Percentiles rank a stretch among this genome's conserved stretches.
Evolutionary conservation across 2,329 filamentous ascomycete genomes (phyloP).

Genomic region (Arthroderma sp.): DNA sequence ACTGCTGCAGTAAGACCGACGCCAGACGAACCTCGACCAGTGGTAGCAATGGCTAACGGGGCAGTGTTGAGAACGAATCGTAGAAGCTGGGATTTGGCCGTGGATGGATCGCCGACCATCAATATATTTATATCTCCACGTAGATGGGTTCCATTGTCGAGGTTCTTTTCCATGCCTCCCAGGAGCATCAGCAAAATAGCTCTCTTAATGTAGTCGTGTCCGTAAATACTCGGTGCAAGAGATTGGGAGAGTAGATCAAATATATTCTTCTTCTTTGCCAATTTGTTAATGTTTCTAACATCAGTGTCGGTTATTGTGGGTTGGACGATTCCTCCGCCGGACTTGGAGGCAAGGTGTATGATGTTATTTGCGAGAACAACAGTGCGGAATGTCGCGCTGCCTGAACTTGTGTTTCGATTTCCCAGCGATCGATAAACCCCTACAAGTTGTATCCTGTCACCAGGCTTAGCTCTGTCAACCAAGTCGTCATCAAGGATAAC

Average conservation of each 20-base stretch:
- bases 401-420: conserved; percentile 82
- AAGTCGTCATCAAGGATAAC: conserved; percentile 95
- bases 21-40: conserved; percentile 88
- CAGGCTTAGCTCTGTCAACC: conserved; percentile 87
- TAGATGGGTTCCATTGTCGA: conserved; percentile 94
- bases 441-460: conserved; percentile 92
- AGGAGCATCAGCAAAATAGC: conserved; percentile 91
- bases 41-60: conserved; percentile 90
- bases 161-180: conserved; percentile 93
- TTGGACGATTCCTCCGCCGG: conserved; percentile 83
- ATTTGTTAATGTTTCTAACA: conserved; percentile 96
- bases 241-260: conserved; percentile 91
- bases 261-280: conserved; percentile 85
- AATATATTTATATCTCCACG: conserved; percentile 98
- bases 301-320: conserved; percentile 90
- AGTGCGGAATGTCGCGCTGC: conserved; percentile 89
- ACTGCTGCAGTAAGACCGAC: conserved; percentile 96
- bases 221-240: conserved; percentile 89
- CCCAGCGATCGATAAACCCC: conserved; percentile 89
- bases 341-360: conserved; percentile 88
- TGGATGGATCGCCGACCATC: conserved; percentile 98
- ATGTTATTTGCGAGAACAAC: conserved; percentile 89
- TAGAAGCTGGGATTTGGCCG: conserved; percentile 93
- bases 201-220: conserved; percentile 95
- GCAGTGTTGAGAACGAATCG: conserved; percentile 96